Percentiles rank a stretch among this genome's conserved stretches.
These are phyloP conservation scores for Seiridium cupressi DNA, from an alignment of 2,329 filamentous ascomycete species.

Conservation along the genomic window DNA sequence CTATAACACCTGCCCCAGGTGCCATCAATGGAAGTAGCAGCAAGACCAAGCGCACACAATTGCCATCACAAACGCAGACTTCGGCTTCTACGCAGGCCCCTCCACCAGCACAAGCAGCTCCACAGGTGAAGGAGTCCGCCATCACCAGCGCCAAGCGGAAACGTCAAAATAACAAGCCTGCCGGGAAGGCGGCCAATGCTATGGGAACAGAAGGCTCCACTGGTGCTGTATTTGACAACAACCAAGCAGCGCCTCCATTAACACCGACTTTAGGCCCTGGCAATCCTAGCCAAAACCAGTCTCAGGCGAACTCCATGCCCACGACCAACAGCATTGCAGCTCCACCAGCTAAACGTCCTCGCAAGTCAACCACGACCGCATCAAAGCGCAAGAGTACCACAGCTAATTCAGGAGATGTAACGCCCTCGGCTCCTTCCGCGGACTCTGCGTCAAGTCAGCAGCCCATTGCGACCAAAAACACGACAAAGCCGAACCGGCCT, in stretches of 20 bases:
- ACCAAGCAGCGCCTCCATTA: not conserved
- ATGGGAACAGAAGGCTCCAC: not conserved
- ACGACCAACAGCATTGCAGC: slow-evolving; percentile 11
- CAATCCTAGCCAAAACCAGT: not conserved
- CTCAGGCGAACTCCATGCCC: not conserved
- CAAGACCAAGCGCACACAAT: slow-evolving; percentile 17
- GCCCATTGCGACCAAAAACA: slow-evolving; percentile 12
- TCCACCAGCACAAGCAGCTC: slow-evolving; percentile 10
- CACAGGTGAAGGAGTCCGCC: slow-evolving; percentile 25
- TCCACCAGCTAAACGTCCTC: slow-evolving; percentile 15
- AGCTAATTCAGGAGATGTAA: not conserved
- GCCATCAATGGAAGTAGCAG: slow-evolving; percentile 12
- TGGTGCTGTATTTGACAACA: too few relatives aligned
- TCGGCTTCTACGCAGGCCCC: not conserved
- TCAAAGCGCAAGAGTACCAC: slow-evolving; percentile 21
- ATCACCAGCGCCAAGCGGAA: slow-evolving; percentile 30
- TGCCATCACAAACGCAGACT: slow-evolving; percentile 10
- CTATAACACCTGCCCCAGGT: not conserved
- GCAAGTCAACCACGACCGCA: slow-evolving; percentile 23
- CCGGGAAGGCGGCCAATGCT: slow-evolving; percentile 12
- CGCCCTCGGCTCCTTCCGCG: slow-evolving; percentile 10
- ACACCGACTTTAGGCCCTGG: not conserved
- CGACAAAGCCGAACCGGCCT: slow-evolving; percentile 16
- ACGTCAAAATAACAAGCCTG: slow-evolving; percentile 20
- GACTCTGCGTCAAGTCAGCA: slow-evolving; percentile 18